These are phyloP conservation scores for Calonectria crousiana DNA, from an alignment of 2,329 filamentous ascomycete species.

Conservation along the genomic window DNA sequence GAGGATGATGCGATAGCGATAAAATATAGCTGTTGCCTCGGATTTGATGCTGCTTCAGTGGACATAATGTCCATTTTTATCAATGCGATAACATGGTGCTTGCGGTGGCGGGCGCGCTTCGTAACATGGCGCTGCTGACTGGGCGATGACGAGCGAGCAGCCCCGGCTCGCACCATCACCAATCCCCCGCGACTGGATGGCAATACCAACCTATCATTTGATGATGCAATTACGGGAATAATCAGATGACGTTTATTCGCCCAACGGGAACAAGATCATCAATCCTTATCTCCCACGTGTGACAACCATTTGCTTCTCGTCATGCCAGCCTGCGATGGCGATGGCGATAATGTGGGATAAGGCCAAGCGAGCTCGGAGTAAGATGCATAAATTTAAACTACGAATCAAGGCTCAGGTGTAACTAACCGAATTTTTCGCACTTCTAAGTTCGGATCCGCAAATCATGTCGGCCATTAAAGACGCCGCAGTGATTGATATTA, in stretches of 20 bases:
- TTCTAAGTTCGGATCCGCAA: background rate
- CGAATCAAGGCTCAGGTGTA: background rate
- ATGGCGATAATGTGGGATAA: background rate
- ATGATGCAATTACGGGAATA: background rate
- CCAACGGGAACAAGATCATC: background rate
- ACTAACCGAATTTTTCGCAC: background rate
- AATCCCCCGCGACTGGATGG: conserved; percentile 3
- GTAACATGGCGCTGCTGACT: background rate
- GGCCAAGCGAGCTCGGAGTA: background rate
- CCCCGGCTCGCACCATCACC: background rate
- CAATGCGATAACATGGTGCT: background rate
- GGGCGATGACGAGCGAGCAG: conserved; percentile 6
- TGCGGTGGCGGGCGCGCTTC: conserved; percentile 5
- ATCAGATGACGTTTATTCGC: background rate
- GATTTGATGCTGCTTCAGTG: background rate
- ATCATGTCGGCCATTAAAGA: conserved; percentile 8
- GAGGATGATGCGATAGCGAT: background rate
- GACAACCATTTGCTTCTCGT: background rate
- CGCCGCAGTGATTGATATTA: background rate
- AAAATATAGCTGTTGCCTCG: background rate
- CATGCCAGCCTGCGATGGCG: conserved; percentile 20
- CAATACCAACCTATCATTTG: conserved; percentile 1
- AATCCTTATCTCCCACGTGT: background rate
- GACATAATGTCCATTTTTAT: background rate
- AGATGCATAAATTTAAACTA: background rate